phyloP scores from a whole-genome alignment of 2,329 filamentous ascomycete genomes.

The Pseudogymnoascus verrucosus region DNA sequence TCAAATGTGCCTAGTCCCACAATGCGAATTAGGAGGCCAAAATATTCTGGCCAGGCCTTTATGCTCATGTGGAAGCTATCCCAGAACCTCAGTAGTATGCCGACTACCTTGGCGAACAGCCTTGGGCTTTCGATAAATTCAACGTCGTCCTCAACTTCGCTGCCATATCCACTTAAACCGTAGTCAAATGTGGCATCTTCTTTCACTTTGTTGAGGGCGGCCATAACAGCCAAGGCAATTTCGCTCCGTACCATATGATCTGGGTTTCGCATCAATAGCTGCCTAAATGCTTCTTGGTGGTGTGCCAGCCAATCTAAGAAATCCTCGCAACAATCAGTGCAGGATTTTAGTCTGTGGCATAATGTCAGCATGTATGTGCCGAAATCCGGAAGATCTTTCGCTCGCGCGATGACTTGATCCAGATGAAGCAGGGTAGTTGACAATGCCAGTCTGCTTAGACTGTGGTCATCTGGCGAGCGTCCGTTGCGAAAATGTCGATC shows the following conservation, averaged over 20 bases:
- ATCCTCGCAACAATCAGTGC: conserved; percentile 47
- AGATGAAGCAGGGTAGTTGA: conserved; percentile 55
- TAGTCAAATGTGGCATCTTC: conserved; percentile 40
- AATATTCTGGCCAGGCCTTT: conserved; percentile 70
- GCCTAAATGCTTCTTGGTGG: conserved; percentile 50
- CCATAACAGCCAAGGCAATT: conserved; percentile 43
- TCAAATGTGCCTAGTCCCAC: conserved; percentile 53
- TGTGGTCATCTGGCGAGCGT: conserved; percentile 25
- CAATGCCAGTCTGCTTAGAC: conserved; percentile 43
- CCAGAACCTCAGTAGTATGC: conserved; percentile 51
- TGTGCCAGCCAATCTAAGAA: conserved; percentile 53
- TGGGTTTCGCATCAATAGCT: conserved; percentile 55
- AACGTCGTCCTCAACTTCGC: conserved; percentile 21
- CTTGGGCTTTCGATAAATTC: conserved; percentile 27
- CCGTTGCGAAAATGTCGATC: conserved; percentile 42
- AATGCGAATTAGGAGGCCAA: conserved; percentile 61
- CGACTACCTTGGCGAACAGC: conserved; percentile 26
- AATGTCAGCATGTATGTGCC: conserved; percentile 46
- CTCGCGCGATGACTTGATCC: conserved; percentile 66
- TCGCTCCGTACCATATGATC: conserved; percentile 48
- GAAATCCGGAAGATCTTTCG: conserved; percentile 60
- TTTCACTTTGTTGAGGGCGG: conserved; percentile 46
- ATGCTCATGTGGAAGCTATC: conserved; percentile 51
- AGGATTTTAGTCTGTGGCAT: conserved; percentile 40
- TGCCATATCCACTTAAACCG: conserved; percentile 21